These are phyloP conservation scores for Mortierella sp. DNA, from an alignment of 371 early-diverging fungal species.

Conservation along the genomic window DNA sequence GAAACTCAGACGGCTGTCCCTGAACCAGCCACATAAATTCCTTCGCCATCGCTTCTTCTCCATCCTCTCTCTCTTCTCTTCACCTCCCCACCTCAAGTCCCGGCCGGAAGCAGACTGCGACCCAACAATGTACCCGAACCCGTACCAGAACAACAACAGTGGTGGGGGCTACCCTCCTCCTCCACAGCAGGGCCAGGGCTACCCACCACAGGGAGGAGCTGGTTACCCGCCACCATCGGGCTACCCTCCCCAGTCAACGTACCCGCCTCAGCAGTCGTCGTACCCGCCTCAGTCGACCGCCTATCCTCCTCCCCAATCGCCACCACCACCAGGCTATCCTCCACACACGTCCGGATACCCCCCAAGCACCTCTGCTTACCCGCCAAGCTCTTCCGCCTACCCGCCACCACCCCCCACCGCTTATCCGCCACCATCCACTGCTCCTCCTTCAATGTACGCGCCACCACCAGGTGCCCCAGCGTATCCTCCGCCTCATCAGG, in stretches of 20 bases:
- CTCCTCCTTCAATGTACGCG: conserved; percentile 20
- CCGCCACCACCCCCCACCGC: conserved; percentile 4
- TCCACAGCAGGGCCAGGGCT: not conserved
- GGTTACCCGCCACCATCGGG: too few relatives aligned
- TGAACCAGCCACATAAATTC: too few relatives aligned
- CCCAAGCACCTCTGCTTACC: not conserved
- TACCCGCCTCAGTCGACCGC: too few relatives aligned
- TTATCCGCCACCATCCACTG: conserved; percentile 3
- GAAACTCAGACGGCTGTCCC: too few relatives aligned
- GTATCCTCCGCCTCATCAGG: conserved; percentile 2
- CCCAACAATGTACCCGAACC: conserved; percentile 39
- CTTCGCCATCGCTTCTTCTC: too few relatives aligned
- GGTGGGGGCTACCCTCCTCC: conserved; percentile 12
- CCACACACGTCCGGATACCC: not conserved
- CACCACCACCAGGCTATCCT: too few relatives aligned
- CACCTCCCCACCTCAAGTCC: not conserved
- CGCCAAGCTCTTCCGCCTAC: not conserved
- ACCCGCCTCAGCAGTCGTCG: too few relatives aligned
- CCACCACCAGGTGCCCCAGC: not conserved
- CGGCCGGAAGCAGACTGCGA: too few relatives aligned
- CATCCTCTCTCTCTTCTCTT: not conserved
- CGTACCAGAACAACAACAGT: conserved; percentile 24
- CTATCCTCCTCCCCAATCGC: too few relatives aligned
- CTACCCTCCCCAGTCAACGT: too few relatives aligned
- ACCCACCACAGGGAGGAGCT: conserved; percentile 1